These are phyloP conservation scores for Fragilaria crotonensis DNA, from an alignment of 108 stramenopile genomes.

Conservation along the genomic window DNA sequence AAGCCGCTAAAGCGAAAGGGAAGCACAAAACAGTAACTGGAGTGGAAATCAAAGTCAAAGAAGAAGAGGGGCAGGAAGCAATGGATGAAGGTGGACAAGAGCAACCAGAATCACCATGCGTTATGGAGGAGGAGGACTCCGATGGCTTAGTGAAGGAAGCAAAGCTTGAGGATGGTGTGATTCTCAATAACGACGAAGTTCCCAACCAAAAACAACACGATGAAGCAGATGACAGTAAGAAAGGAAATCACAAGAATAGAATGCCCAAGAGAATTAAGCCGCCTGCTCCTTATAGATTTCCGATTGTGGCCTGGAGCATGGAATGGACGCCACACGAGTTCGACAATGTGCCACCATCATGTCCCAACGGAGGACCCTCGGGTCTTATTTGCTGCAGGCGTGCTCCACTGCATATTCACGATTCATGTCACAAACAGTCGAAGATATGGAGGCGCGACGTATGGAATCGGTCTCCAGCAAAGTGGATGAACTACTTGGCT, in stretches of 20 bases:
- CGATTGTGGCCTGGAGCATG: slow-evolving; percentile 10
- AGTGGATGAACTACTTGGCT: slow-evolving; percentile 24
- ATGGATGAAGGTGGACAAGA: neutral
- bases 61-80: slow-evolving; percentile 1
- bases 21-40: no score
- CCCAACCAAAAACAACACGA: slow-evolving; percentile 2
- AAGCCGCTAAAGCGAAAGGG: neutral
- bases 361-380: slow-evolving; percentile 78
- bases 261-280: neutral
- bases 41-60: neutral
- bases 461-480: slow-evolving; percentile 15
- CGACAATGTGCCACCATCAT: slow-evolving; percentile 24
- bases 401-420: slow-evolving; percentile 58
- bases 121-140: neutral
- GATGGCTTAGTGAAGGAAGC: neutral
- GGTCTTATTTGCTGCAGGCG: slow-evolving; percentile 73
- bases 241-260: slow-evolving; percentile 13
- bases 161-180: neutral
- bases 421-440: slow-evolving; percentile 18
- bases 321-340: slow-evolving; percentile 13
- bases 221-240: neutral
- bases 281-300: neutral
- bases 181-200: neutral
- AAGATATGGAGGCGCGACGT: slow-evolving; percentile 24
- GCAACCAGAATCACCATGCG: neutral